A percentile compares a stretch with the other conserved stretches of the same genome.
Evolutionary conservation across 805 yeast genomes (phyloP).

Genomic region (Saccharomycopsis guyanensis): DNA sequence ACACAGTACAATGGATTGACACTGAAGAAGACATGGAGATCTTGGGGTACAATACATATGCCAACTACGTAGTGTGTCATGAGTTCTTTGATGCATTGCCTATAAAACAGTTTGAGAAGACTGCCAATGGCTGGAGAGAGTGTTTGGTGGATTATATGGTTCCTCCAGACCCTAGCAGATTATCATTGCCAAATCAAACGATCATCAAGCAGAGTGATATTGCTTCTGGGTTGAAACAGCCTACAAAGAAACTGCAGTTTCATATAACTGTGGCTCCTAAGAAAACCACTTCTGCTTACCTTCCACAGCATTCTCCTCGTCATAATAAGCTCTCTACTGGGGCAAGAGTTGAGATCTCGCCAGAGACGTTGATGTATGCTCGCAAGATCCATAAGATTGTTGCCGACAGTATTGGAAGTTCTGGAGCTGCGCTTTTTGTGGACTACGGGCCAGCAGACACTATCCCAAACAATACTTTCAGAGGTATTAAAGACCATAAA

Average conservation of each 20-base stretch:
- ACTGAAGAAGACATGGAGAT: conserved; percentile 42
- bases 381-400: conserved; percentile 43
- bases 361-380: conserved; percentile 59
- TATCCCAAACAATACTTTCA: conserved; percentile 61
- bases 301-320: conserved; percentile 46
- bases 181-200: background rate
- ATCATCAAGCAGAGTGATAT: too few relatives aligned
- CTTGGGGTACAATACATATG: conserved; percentile 23
- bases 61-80: conserved; percentile 70
- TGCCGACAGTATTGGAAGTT: conserved; percentile 27
- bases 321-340: conserved; percentile 46
- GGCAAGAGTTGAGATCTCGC: conserved; percentile 63
- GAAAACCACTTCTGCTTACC: conserved; percentile 53
- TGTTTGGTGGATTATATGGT: conserved; percentile 48
- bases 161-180: conserved; percentile 18
- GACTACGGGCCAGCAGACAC: conserved; percentile 66
- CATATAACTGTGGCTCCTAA: conserved; percentile 49
- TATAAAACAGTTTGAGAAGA: conserved; percentile 56
- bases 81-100: conserved; percentile 88
- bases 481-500: conserved; percentile 68
- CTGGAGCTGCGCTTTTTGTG: conserved; percentile 64
- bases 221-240: conserved; percentile 14
- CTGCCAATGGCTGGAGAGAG: conserved; percentile 73
- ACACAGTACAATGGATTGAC: conserved; percentile 49
- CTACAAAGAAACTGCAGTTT: conserved; percentile 33